Base-by-base conservation (phyloP, 2,329 filamentous ascomycete genomes). In the Botryotinia calthae region DNA sequence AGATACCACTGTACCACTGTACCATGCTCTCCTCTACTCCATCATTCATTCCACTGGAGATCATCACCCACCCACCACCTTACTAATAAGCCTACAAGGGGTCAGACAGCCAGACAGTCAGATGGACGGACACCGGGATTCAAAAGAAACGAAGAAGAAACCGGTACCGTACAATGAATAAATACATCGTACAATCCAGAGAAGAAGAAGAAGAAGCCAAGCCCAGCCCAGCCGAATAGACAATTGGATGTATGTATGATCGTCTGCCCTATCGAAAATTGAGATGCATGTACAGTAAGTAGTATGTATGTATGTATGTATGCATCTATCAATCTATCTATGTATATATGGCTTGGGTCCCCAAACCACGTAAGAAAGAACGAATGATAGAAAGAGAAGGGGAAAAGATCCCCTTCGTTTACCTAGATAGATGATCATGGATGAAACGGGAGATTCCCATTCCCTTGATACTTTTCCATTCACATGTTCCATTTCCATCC, bases 251-350 rank as follows among this genome's bases (percentile, higher is more conserved):
- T 34, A 34, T 34, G 37, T 37, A 8, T 67, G 64, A 67, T 67
- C 64, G 64, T 67, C 64, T 67, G 44, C 64, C 64, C 44, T 67
- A 54, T 67, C 61, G 64, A 67, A 28, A 67, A 67, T 67, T 28
- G 44, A 67, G 64, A 54, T 67, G 42, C 37, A 9, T 63, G 61
- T 63, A 40, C 48, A 51, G 48, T 14, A 51, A 9, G 1, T 34
- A 34, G 34, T 34, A 34, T 34, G 25, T 25, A 37, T 37, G 16
- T 14, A 44, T 44, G 14, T 5, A 9, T 16, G n/a, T 28, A 54
- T 16, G 25, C 18, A 37, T 54, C 22, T 51, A 20, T 34, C 20
- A 1, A 8, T 51, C 16, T 51, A n/a, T n/a, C 14, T 51, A 51
- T 51, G 25, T 51, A 51, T n/a, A 12, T n/a, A 62, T 62, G 37